Percentiles rank a stretch among this genome's conserved stretches.
Evolutionary conservation across 2,329 filamentous ascomycete genomes (phyloP).

Genomic region (Aspergillus felis): DNA sequence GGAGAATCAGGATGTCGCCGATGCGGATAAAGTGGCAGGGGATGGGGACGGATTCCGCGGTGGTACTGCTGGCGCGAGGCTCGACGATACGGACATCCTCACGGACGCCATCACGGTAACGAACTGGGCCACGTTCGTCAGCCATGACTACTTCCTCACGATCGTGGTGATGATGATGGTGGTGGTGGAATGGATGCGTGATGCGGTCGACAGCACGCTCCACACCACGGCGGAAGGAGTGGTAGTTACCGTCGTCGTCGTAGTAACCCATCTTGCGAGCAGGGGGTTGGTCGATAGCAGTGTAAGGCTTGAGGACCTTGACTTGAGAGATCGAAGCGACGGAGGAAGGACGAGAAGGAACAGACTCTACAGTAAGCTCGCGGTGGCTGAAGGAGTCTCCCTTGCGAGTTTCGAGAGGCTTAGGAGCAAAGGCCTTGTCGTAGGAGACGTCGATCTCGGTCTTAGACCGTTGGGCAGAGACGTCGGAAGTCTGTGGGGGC

Average conservation of each 20-base stretch:
- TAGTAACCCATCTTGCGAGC: slow-evolving; percentile 72
- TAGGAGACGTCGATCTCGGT: slow-evolving; percentile 25
- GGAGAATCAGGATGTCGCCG: slow-evolving; percentile 96
- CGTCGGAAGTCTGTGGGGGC: slow-evolving; percentile 21
- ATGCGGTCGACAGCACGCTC: slow-evolving; percentile 63
- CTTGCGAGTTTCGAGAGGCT: slow-evolving; percentile 42
- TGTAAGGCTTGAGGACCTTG: slow-evolving; percentile 45
- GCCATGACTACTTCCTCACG: slow-evolving; percentile 40
- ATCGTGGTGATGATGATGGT: slow-evolving; percentile 27
- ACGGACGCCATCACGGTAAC: slow-evolving; percentile 41
- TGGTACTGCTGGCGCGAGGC: slow-evolving; percentile 45
- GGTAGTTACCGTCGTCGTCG: slow-evolving; percentile 74
- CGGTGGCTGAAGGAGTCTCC: slow-evolving; percentile 30
- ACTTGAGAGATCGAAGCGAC: slow-evolving; percentile 43
- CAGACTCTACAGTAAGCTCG: slow-evolving; percentile 31
- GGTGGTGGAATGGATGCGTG: slow-evolving; percentile 59
- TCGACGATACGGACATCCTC: slow-evolving; percentile 49
- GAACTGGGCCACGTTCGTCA: slow-evolving; percentile 43
- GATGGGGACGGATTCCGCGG: slow-evolving; percentile 88
- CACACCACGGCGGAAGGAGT: slow-evolving; percentile 69
- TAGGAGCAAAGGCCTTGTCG: slow-evolving; percentile 25
- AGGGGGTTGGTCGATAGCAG: slow-evolving; percentile 51
- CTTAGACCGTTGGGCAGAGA: slow-evolving; percentile 15
- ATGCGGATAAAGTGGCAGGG: slow-evolving; percentile 99
- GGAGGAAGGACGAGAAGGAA: slow-evolving; percentile 27